phyloP scores from a whole-genome alignment of 2,329 filamentous ascomycete species.

The Pestalotiopsis sp. region DNA sequence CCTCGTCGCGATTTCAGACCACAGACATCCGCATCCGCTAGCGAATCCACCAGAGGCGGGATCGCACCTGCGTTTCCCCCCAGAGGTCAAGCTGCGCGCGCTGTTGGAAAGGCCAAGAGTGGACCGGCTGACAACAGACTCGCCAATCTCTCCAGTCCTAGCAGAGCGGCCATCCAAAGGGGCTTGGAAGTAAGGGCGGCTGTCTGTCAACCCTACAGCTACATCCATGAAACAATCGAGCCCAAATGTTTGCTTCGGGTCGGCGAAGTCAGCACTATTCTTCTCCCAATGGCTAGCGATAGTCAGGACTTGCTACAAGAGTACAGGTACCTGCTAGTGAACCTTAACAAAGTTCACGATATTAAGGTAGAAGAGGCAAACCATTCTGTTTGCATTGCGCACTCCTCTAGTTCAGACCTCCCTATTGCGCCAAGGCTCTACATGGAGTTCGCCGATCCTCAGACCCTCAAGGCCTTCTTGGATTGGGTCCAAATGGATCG shows the following conservation, averaged over 20 bases:
- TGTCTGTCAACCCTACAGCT: slow-evolving; percentile 12
- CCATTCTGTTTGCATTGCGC: slow-evolving; percentile 17
- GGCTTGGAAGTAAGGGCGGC: neutral
- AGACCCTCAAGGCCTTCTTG: slow-evolving; percentile 21
- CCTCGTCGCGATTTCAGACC: neutral
- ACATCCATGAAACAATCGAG: slow-evolving; percentile 10
- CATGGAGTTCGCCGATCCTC: slow-evolving; percentile 24
- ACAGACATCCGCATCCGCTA: neutral
- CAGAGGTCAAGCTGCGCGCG: neutral
- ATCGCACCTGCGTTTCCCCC: neutral
- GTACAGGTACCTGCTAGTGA: slow-evolving; percentile 24
- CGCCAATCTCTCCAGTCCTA: neutral
- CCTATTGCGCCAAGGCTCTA: slow-evolving; percentile 20
- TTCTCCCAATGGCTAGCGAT: slow-evolving; percentile 23
- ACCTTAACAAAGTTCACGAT: slow-evolving; percentile 18
- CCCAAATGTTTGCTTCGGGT: slow-evolving; percentile 23
- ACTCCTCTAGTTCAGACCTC: slow-evolving; percentile 1
- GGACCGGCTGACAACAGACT: neutral
- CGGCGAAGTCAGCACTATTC: slow-evolving; percentile 23
- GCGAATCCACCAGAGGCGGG: neutral
- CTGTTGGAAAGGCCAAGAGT: neutral
- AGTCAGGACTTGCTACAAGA: slow-evolving; percentile 17
- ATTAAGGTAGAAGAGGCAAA: neutral
- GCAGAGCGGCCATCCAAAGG: neutral
- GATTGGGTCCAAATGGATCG: slow-evolving; percentile 23